Evolutionary conservation across 768 basidiomycete species (phyloP), one percentile per base, ranked within the genome.

Genomic region (Clathrus columnatus): DNA sequence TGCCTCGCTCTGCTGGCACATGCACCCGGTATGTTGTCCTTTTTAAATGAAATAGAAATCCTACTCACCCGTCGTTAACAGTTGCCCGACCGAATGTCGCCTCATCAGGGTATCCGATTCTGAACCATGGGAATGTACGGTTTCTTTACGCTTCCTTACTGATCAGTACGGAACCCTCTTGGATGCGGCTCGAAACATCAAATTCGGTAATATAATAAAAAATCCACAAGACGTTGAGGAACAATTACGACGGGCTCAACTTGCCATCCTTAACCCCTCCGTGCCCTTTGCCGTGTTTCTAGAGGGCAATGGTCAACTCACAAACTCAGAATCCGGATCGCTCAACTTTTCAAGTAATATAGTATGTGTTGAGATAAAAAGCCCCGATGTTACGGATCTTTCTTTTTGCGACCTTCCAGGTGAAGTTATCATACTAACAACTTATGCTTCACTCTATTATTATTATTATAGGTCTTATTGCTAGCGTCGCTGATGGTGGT

Each of bases 1-100:
- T 88, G 0, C 85, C 85, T 21, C 75, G 85, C 8, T 83, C 82
- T 0, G 72, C 79, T n/a, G 87, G 87, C 0, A 88, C 86, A 0
- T 88, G 87, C 58, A 90, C 87, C 0, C 74, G 87, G 87, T 82
- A 58, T 36, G 59, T 60, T 23, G 10, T 8, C 20, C 11, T 17
- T 41, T 11, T 4, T 45, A 20, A 17, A n/a, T 24, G 24, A 8
- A 5, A 16, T n/a, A 28, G 43, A 29, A n/a, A 28, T 24, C 14
- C 29, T 18, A n/a, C n/a, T n/a, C n/a, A n/a, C 17, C 32, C 17
- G 23, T 4, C 1, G n/a, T n/a, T 24, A 2, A 11, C 30, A 73
- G 72, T 32, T 71, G 68, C 47, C 72, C 72, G 0, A 73, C 69
- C 1, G 72, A 73, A 54, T 72, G 71, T 48, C 63, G 64, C 0